Evolutionary conservation across 305 asterid species (phyloP), one percentile per base, ranked within the genome.

Genomic region (Solanum hybrid): DNA sequence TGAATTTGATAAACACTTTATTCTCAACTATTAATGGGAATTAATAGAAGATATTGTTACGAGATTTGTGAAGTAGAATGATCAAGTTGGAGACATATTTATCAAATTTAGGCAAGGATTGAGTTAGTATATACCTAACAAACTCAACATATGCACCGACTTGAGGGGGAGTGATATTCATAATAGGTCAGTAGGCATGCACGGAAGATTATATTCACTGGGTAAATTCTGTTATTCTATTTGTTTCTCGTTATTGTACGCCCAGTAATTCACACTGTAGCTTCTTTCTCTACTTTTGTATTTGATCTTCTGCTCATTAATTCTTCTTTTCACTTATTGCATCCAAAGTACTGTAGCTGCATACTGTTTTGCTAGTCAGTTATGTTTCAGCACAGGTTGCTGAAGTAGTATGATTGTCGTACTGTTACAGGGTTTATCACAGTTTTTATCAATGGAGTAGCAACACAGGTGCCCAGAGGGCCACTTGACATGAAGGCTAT

Each of bases 371-470:
- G 22, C 38, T 10, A 79, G 29, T 34, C 12, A 20, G 22, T 79
- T 89, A 76, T 31, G 81, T 76, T 76, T 57, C 38, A 77, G 39
- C 26, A 17, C 80, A 75, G 5, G 37, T 75, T 75, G 0, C 79
- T 73, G 34, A 73, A 73, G 34, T 73, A 73, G 10, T 14, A 29
- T 32, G 83, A 78, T 2, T 17, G 68, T 57, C 26, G 1, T 33
- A 33, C 41, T 78, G 83, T 14, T 84, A 12, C 91, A 95, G 96
- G 92, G 33, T 39, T 90, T 27, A 92, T 95, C 7, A 93, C 96
- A 7, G 98, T 95, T 91, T 95, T 93, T 82, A 93, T 96, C 29
- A 96, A 96, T 86, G 98, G 98, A 29, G 93, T 95, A 6, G 93
- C 94, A 33, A 93, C 95, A 1, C 95, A 94, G 82, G 93, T 95